Evolutionary conservation across 805 yeast species (phyloP).

Genomic region (Suhomyces vadensis): DNA sequence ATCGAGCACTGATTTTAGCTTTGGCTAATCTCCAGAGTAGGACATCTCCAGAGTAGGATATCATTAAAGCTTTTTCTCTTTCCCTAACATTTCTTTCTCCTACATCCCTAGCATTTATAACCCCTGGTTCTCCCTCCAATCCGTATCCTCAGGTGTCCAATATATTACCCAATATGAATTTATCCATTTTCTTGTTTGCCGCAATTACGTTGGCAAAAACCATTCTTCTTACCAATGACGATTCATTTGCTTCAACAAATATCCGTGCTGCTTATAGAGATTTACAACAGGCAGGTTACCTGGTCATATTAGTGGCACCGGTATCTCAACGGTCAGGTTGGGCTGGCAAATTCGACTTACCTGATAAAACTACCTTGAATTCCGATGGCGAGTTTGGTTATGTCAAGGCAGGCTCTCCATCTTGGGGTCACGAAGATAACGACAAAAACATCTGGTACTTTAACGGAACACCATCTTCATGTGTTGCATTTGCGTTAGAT

Average conservation of each 20-base stretch:
- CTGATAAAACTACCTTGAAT: conserved; percentile 37
- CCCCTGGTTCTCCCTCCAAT: background rate
- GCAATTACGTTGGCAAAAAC: conserved; percentile 26
- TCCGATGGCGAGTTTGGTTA: conserved; percentile 49
- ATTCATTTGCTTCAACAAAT: conserved; percentile 57
- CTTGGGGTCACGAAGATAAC: conserved; percentile 52
- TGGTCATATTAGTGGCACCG: conserved; percentile 52
- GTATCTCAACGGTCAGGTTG: conserved; percentile 52
- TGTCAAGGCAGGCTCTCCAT: conserved; percentile 48
- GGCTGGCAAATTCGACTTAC: conserved; percentile 52
- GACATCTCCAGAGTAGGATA: background rate
- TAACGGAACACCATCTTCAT: conserved; percentile 29
- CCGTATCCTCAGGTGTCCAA: background rate
- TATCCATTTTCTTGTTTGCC: conserved; percentile 1
- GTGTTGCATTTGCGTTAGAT: conserved; percentile 29
- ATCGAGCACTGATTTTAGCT: background rate
- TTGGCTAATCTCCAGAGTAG: background rate
- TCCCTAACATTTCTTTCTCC: background rate
- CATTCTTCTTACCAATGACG: conserved; percentile 55
- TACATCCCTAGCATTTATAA: background rate
- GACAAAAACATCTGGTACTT: conserved; percentile 36
- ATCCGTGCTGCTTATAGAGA: conserved; percentile 56
- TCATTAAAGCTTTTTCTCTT: background rate
- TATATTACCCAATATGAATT: conserved; percentile 2
- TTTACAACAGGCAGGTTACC: conserved; percentile 47